Conservation (phyloP, 2,329 filamentous ascomycete genomes). For the Aphanoascus verrucosus region DNA sequence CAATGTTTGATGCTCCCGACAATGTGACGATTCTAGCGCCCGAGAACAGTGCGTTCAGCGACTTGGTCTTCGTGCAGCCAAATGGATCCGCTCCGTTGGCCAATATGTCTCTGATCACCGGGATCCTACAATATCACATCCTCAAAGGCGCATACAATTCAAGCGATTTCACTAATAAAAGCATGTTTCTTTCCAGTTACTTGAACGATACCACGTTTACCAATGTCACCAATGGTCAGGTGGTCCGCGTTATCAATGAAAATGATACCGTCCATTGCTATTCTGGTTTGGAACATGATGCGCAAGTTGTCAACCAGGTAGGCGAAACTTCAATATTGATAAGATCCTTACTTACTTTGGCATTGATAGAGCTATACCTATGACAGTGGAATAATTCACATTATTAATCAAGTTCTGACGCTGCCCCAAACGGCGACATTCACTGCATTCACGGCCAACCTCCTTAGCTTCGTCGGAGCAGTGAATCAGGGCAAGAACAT, state of each 20-base stretch:
- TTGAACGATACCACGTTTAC: slow-evolving; percentile 44
- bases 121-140: slow-evolving; percentile 49
- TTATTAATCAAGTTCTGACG: slow-evolving; percentile 41
- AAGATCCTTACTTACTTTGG: neutral
- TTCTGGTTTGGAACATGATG: slow-evolving; percentile 42
- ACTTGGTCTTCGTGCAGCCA: slow-evolving; percentile 21
- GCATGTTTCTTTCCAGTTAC: slow-evolving; percentile 36
- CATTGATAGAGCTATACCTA: slow-evolving; percentile 42
- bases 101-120: slow-evolving; percentile 26
- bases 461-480: slow-evolving; percentile 40
- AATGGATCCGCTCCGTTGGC: slow-evolving; percentile 26
- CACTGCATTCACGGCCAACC: slow-evolving; percentile 35
- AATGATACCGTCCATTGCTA: slow-evolving; percentile 39
- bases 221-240: slow-evolving; percentile 51
- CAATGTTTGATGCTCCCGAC: slow-evolving; percentile 26
- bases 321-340: slow-evolving; percentile 17
- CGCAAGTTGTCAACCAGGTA: slow-evolving; percentile 42
- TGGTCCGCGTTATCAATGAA: slow-evolving; percentile 38
- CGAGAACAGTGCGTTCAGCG: slow-evolving; percentile 40
- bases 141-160: slow-evolving; percentile 42
- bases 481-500: slow-evolving; percentile 33
- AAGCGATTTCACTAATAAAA: slow-evolving; percentile 27
- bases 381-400: slow-evolving; percentile 46
- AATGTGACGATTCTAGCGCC: slow-evolving; percentile 52
- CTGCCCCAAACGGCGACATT: slow-evolving; percentile 37